Percentiles rank a stretch among this genome's conserved stretches.
phyloP scores from a whole-genome alignment of 1,284 basidiomycete species.

The Sparassis latifolia region DNA sequence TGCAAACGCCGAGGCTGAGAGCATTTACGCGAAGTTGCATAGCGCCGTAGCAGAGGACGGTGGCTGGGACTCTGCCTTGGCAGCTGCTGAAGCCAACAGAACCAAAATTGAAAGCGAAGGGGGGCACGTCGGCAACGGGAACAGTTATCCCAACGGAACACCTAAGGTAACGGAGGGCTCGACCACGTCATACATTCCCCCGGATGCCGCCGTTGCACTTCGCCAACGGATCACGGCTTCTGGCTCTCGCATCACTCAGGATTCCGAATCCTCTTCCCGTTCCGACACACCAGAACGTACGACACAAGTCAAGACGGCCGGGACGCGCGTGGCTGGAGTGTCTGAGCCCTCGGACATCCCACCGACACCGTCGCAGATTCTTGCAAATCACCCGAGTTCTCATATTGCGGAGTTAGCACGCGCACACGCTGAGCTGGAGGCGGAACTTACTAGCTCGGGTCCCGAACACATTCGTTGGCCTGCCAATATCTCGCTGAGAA shows the following conservation, averaged over 20 bases:
- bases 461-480: slow-evolving; percentile 73
- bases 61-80: slow-evolving; percentile 57
- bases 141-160: slow-evolving; percentile 21
- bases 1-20: slow-evolving; percentile 40
- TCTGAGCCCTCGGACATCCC: slow-evolving; percentile 11
- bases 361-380: slow-evolving; percentile 34
- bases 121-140: slow-evolving; percentile 8
- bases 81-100: slow-evolving; percentile 34
- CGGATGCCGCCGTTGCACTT: slow-evolving; percentile 42
- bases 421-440: slow-evolving; percentile 73
- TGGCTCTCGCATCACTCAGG: not conserved
- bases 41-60: slow-evolving; percentile 44
- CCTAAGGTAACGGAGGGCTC: slow-evolving; percentile 35
- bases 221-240: slow-evolving; percentile 40
- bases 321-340: slow-evolving; percentile 16
- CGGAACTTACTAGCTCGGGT: slow-evolving; percentile 72
- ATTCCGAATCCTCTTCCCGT: slow-evolving; percentile 5
- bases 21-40: slow-evolving; percentile 39
- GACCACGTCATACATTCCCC: slow-evolving; percentile 46
- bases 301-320: slow-evolving; percentile 19
- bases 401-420: slow-evolving; percentile 66
- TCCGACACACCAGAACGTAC: slow-evolving; percentile 6
- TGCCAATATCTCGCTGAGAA: slow-evolving; percentile 75
- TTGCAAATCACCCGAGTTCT: slow-evolving; percentile 71
- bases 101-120: slow-evolving; percentile 1